These are phyloP conservation scores for Hyphopichia khmerensis DNA, from an alignment of 1,139 yeast genomes.

Conservation along the genomic window DNA sequence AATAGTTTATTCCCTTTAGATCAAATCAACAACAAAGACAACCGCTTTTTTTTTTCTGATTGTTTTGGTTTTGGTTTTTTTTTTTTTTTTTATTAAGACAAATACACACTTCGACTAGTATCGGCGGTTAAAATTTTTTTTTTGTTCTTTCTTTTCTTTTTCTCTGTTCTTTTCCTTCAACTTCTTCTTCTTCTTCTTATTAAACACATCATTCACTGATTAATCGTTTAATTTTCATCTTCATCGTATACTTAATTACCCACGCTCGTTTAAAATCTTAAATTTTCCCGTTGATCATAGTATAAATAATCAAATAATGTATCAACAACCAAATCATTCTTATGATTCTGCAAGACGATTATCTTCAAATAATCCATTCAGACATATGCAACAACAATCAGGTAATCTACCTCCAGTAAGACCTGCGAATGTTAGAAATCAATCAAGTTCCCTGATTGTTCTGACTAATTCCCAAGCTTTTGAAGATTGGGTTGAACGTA, in stretches of 20 bases:
- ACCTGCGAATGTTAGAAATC: slow-evolving; percentile 2
- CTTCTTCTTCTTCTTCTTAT: too few species aligned
- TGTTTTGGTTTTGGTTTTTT: too few species aligned
- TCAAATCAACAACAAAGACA: too few species aligned
- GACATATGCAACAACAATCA: slow-evolving; percentile 20
- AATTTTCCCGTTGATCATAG: background rate
- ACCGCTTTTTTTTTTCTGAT: background rate
- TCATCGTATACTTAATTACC: background rate
- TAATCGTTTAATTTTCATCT: background rate
- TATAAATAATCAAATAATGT: slow-evolving; percentile 24
- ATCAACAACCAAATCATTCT: slow-evolving; percentile 40
- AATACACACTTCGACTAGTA: too few species aligned
- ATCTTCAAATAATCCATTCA: slow-evolving; percentile 61
- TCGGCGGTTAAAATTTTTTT: too few species aligned
- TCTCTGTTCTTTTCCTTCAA: too few species aligned
- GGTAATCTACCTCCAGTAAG: slow-evolving; percentile 2
- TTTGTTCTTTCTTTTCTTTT: too few species aligned
- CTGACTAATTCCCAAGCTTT: slow-evolving; percentile 31
- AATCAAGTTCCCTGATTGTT: slow-evolving; percentile 18
- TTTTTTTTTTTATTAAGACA: too few species aligned
- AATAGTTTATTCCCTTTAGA: too few species aligned
- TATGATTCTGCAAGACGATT: slow-evolving; percentile 46
- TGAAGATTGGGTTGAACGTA: slow-evolving; percentile 53
- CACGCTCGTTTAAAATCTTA: background rate
- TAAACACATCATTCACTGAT: background rate